These are phyloP conservation scores for Luffa aegyptiaca DNA, from an alignment of 306 rosid species.

Conservation along the genomic window DNA sequence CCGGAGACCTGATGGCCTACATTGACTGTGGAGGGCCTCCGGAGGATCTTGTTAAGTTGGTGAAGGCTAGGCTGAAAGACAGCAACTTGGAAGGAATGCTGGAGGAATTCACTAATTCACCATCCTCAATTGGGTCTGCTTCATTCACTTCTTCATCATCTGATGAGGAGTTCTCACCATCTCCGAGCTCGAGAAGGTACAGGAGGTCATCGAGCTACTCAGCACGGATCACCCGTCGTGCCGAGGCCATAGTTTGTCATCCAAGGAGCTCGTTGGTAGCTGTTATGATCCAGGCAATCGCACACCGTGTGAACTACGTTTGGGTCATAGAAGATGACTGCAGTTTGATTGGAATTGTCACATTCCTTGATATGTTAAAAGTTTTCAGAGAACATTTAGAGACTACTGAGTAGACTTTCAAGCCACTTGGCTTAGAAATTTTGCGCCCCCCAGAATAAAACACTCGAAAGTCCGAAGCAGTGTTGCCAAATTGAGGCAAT, in stretches of 20 bases:
- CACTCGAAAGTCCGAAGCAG: not conserved
- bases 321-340: conserved; percentile 94
- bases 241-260: conserved; percentile 87
- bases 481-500: not conserved
- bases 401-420: conserved; percentile 1
- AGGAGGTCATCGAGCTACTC: conserved; percentile 67
- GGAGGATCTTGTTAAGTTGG: conserved; percentile 55
- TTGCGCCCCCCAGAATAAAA: not conserved
- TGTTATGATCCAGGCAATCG: conserved; percentile 94
- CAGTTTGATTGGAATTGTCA: conserved; percentile 77
- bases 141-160: conserved; percentile 45
- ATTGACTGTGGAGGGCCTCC: conserved; percentile 89
- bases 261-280: conserved; percentile 84
- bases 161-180: conserved; percentile 54
- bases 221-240: conserved; percentile 66
- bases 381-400: conserved; percentile 71
- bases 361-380: conserved; percentile 59
- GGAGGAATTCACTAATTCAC: conserved; percentile 38
- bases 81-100: conserved; percentile 50
- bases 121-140: conserved; percentile 6
- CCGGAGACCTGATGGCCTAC: conserved; percentile 91
- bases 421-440: conserved; percentile 3
- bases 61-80: conserved; percentile 56
- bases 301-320: conserved; percentile 82
- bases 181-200: conserved; percentile 36